Percentiles rank a stretch among this genome's conserved stretches.
These are phyloP conservation scores for Leptomonas pyrrhocoris DNA, from an alignment of 208 protist species.

Conservation along the genomic window DNA sequence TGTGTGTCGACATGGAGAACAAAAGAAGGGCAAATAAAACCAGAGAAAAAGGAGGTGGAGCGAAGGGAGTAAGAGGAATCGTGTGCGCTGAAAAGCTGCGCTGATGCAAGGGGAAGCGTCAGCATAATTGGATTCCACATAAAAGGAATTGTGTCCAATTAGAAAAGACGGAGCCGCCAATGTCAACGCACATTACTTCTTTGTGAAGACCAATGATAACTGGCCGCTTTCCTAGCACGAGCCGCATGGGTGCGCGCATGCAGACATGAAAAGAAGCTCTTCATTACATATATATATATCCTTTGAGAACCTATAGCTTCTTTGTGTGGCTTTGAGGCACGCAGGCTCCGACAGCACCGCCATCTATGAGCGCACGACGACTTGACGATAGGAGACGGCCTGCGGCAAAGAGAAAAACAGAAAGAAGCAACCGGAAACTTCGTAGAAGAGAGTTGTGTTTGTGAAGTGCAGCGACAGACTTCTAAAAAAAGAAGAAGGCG, in stretches of 20 bases:
- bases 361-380: no score
- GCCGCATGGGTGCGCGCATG: no score
- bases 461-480: no score
- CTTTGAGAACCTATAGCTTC: no score
- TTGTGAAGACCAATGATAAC: background rate
- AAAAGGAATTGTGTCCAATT: background rate
- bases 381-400: no score
- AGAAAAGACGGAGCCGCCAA: background rate
- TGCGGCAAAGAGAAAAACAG: background rate
- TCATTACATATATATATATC: no score
- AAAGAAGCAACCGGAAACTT: background rate
- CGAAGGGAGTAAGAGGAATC: constrained; percentile 10
- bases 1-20: background rate
- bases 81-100: background rate
- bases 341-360: no score
- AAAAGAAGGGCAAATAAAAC: constrained; percentile 1
- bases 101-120: no score
- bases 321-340: no score
- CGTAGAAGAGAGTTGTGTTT: background rate
- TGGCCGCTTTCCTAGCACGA: no score
- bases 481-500: background rate
- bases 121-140: background rate
- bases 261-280: no score
- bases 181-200: background rate
- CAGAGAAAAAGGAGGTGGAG: background rate